phyloP scores from a whole-genome alignment of 2,329 filamentous ascomycete species.

The Elsinoe ampelina region DNA sequence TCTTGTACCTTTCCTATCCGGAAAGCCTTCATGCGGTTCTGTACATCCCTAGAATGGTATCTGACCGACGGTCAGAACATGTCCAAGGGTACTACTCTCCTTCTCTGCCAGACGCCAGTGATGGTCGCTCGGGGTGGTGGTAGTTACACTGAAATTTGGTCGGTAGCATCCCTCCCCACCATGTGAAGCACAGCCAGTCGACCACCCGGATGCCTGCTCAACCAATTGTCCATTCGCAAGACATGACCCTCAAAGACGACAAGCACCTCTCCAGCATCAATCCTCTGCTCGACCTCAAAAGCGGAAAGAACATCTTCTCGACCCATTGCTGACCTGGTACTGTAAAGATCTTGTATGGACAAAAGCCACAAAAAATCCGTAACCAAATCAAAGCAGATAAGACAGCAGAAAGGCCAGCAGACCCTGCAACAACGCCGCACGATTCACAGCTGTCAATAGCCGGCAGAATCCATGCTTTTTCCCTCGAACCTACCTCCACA shows the following conservation, averaged over 20 bases:
- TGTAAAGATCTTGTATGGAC: too few species aligned
- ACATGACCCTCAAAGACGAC: conserved; percentile 49
- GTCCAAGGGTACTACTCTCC: conserved; percentile 15
- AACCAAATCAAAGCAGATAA: not conserved
- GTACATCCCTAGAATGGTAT: conserved; percentile 47
- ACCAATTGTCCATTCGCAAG: conserved; percentile 49
- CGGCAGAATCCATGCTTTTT: too few species aligned
- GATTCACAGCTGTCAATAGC: too few species aligned
- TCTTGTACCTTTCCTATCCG: conserved; percentile 49
- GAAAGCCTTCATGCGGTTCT: conserved; percentile 50
- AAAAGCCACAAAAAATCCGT: too few species aligned
- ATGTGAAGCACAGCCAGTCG: conserved; percentile 61
- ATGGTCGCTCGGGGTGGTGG: not conserved
- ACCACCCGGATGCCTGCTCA: conserved; percentile 51
- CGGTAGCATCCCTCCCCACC: conserved; percentile 50
- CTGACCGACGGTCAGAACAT: conserved; percentile 27
- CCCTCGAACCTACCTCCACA: too few species aligned
- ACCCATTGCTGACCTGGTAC: not conserved
- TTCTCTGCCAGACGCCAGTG: not conserved
- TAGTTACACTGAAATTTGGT: conserved; percentile 50
- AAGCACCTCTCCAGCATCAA: conserved; percentile 47
- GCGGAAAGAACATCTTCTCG: not conserved
- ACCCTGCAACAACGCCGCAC: too few species aligned
- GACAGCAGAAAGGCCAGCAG: not conserved
- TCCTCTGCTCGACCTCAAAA: conserved; percentile 20